phyloP scores from a whole-genome alignment of 2,329 filamentous ascomycete species.

The Pyrenochaeta sp. region DNA sequence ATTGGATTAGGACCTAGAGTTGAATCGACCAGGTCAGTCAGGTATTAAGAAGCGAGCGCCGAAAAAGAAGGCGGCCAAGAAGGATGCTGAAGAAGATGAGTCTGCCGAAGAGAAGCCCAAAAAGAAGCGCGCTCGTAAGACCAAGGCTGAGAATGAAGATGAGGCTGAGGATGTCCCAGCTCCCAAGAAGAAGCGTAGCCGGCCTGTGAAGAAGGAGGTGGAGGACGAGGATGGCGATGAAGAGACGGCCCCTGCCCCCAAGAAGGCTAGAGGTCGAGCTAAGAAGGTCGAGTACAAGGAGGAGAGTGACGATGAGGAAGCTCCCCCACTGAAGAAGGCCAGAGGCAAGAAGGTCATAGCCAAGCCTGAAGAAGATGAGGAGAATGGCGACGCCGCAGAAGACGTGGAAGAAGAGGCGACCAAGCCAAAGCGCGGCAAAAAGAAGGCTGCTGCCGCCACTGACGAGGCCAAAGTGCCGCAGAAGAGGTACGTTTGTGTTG shows the following conservation, averaged over 20 bases:
- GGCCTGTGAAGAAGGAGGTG: constrained; percentile 29
- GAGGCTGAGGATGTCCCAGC: constrained; percentile 36
- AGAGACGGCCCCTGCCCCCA: constrained; percentile 29
- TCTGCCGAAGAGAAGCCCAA: constrained; percentile 46
- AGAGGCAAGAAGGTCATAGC: constrained; percentile 39
- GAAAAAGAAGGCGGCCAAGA: constrained; percentile 41
- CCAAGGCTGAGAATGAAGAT: constrained; percentile 36
- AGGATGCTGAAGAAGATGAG: constrained; percentile 30
- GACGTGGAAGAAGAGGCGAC: constrained; percentile 22
- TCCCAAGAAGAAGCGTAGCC: constrained; percentile 43
- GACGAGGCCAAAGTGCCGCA: constrained; percentile 30
- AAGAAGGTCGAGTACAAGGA: constrained; percentile 17
- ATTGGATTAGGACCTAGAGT: constrained; percentile 70
- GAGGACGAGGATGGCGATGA: constrained; percentile 30
- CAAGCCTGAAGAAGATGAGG: constrained; percentile 20
- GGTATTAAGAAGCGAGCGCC: constrained; percentile 60
- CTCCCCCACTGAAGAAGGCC: constrained; percentile 39
- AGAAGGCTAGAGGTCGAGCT: constrained; percentile 22
- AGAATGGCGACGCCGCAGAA: constrained; percentile 17
- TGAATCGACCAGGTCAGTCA: constrained; percentile 72
- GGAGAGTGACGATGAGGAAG: constrained; percentile 17
- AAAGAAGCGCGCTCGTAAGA: constrained; percentile 52
- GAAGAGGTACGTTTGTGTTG: constrained; percentile 34
- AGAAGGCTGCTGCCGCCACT: constrained; percentile 22
- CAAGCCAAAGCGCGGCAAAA: constrained; percentile 33